Evolutionary conservation across 371 early-diverging fungal genomes (phyloP).

Genomic region (Lichtheimia hyalospora): DNA sequence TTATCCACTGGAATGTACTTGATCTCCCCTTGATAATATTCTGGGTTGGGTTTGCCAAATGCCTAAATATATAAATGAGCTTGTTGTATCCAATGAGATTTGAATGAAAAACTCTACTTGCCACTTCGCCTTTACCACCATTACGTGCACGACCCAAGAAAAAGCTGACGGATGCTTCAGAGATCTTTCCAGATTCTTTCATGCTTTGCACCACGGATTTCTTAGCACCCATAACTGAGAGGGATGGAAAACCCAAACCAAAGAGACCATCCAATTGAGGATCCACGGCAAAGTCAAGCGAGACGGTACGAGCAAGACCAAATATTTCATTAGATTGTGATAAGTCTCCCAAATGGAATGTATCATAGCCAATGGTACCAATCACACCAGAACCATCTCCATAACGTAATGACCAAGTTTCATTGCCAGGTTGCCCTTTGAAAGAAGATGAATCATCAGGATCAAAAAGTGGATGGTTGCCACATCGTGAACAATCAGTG

Average conservation of each 20-base stretch:
- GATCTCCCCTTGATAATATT: slow-evolving; percentile 42
- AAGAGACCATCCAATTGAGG: slow-evolving; percentile 54
- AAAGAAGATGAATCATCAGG: slow-evolving; percentile 20
- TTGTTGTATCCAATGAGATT: background rate
- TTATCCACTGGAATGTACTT: slow-evolving; percentile 37
- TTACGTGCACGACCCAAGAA: slow-evolving; percentile 29
- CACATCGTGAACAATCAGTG: slow-evolving; percentile 29
- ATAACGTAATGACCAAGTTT: slow-evolving; percentile 38
- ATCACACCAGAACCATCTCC: slow-evolving; percentile 54
- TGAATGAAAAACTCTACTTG: slow-evolving; percentile 10
- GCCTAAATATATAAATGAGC: slow-evolving; percentile 14
- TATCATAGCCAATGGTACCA: slow-evolving; percentile 45
- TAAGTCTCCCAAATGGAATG: slow-evolving; percentile 37
- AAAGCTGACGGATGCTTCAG: slow-evolving; percentile 32
- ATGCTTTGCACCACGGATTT: slow-evolving; percentile 28
- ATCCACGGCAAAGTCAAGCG: slow-evolving; percentile 34
- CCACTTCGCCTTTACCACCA: slow-evolving; percentile 41
- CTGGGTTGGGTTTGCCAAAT: slow-evolving; percentile 37
- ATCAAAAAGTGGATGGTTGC: slow-evolving; percentile 28
- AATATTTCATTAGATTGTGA: slow-evolving; percentile 23
- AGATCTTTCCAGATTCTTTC: slow-evolving; percentile 18
- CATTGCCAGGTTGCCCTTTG: slow-evolving; percentile 6
- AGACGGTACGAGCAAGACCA: slow-evolving; percentile 32
- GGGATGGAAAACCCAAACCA: slow-evolving; percentile 49
- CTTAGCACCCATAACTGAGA: slow-evolving; percentile 34